Percentiles rank a stretch among this genome's conserved stretches.
Evolutionary conservation across 306 rosid genomes (phyloP).

Genomic region (Carpinus fangiana): DNA sequence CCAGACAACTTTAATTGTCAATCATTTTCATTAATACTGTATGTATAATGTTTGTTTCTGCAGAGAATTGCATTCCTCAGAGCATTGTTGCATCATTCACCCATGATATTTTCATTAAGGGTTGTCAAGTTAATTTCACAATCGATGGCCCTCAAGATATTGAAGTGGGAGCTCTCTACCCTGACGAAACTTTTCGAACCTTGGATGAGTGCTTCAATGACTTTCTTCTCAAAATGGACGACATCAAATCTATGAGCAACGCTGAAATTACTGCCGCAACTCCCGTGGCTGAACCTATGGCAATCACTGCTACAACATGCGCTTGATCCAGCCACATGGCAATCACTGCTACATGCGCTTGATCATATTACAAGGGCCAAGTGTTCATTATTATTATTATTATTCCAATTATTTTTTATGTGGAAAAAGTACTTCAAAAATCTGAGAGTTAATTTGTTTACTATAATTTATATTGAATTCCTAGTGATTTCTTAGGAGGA

Average conservation of each 20-base stretch:
- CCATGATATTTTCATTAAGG: constrained; percentile 71
- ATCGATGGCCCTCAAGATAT: constrained; percentile 40
- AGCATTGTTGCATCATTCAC: constrained; percentile 79
- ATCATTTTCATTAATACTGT: background rate
- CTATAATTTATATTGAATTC: background rate
- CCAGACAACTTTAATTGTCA: background rate
- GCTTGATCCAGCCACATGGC: constrained; percentile 37
- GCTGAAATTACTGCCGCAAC: constrained; percentile 20
- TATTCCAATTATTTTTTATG: background rate
- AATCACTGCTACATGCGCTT: constrained; percentile 43
- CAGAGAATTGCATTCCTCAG: constrained; percentile 55
- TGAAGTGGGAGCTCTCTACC: constrained; percentile 52
- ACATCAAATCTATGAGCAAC: constrained; percentile 8
- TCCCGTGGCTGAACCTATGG: constrained; percentile 34
- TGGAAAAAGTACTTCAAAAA: background rate
- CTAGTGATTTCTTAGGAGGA: background rate
- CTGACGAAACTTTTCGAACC: constrained; percentile 50
- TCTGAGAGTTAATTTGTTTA: background rate
- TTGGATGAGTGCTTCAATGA: constrained; percentile 68
- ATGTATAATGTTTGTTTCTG: background rate
- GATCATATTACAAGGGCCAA: background rate
- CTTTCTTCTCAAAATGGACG: constrained; percentile 30
- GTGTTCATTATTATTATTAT: too few species aligned
- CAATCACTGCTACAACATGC: constrained; percentile 41
- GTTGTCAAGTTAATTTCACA: constrained; percentile 56